Evolutionary conservation across 306 rosid species (phyloP), one percentile per base, ranked within the genome.

Genomic region (Cajanus cajan): DNA sequence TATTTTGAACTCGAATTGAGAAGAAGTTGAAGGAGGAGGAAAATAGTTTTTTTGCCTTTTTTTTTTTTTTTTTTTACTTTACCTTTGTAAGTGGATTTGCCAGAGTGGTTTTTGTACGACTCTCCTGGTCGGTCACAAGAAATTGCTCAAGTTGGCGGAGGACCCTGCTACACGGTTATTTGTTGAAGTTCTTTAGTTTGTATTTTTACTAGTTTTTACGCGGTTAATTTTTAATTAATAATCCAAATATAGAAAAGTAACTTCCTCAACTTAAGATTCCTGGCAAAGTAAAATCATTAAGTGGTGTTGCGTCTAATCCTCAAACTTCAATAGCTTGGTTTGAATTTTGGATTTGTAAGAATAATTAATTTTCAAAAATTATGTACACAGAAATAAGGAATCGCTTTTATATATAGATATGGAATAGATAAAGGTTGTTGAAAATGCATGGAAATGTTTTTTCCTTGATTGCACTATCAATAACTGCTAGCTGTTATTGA

Each of bases 111-210:
- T 78, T 73, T 79, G 83, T 76, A 2, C 83, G 75, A 76, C 73
- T 79, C 61, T 77, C 78, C 15, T 59, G 79, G 85, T 79, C 47
- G 78, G 80, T 68, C 85, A 79, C 80, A 88, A 93, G 87, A 90
- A 89, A 78, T 82, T 96, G 79, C 93, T 96, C 52, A 87, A 96
- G 82, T 78, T 93, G 73, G 99, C 98, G 0, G 90, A 93, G 76
- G 91, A 91, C 51, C 92, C 96, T 50, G 87, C 79, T 18, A 62
- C 1, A 7, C 64, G 51, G 43, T n/a, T n/a, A n/a, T n/a, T 21
- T 10, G 14, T 45, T 65, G 24, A 64, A 65, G 58, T 67, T 58
- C 8, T 33, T 12, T 78, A 12, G 41, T 14, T 50, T 19, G 51
- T 48, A 19, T 14, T 13, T 64, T 63, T 24, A 50, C 50, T 41